phyloP scores from a whole-genome alignment of 2,329 filamentous ascomycete genomes.

The Pseudomassariella vexata region DNA sequence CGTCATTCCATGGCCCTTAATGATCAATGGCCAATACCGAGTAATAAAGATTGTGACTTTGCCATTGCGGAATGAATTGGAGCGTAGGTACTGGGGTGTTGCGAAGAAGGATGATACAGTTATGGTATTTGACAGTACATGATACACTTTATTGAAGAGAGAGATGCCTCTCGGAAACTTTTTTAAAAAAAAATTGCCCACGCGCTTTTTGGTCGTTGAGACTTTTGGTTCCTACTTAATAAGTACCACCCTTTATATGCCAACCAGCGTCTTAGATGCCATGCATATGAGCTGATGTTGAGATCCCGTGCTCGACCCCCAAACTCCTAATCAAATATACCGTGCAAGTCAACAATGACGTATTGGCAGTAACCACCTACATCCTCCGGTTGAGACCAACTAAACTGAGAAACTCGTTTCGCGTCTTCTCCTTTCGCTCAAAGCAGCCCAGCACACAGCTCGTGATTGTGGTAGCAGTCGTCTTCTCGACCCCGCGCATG shows the following conservation, averaged over 20 bases:
- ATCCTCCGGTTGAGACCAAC: slow-evolving; percentile 50
- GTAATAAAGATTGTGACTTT: no score
- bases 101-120: no score
- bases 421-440: slow-evolving; percentile 84
- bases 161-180: no score
- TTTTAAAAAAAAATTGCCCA: no score
- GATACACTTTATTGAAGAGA: no score
- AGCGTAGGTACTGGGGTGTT: no score
- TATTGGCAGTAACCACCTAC: slow-evolving; percentile 8
- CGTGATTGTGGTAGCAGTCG: slow-evolving; percentile 78
- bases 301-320: slow-evolving; percentile 9
- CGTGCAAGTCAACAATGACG: no score
- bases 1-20: no score
- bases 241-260: slow-evolving; percentile 1
- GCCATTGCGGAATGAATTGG: no score
- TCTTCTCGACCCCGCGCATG: slow-evolving; percentile 97
- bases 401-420: slow-evolving; percentile 91
- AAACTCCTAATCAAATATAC: slow-evolving; percentile 4
- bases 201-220: no score
- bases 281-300: slow-evolving; percentile 15
- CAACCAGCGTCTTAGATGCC: neutral
- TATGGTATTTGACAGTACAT: no score
- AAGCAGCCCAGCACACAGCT: slow-evolving; percentile 98
- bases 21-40: no score
- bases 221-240: neutral